Evolutionary conservation across 768 basidiomycete species (phyloP), one percentile per base, ranked within the genome.

Genomic region (Xanthoconium stramineum): DNA sequence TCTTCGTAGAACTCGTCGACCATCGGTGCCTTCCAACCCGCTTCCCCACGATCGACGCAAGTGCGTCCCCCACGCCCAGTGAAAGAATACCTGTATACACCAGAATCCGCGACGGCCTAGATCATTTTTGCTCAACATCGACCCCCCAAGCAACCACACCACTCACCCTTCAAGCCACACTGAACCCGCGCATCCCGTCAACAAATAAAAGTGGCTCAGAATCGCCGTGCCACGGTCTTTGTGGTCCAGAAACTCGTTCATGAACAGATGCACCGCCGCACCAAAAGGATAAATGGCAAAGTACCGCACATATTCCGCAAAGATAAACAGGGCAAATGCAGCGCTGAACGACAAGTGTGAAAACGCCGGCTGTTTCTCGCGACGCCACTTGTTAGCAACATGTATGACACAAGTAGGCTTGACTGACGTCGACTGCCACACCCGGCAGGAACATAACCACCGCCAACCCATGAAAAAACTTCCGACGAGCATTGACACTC

Each of bases 221-320:
- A 99, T 95, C 29, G 94, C 97, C 12, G 95, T 96, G 4, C 97
- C 97, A 48, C 86, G 82, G 72, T 99, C 97, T 74, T 92, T 91
- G 64, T 88, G 81, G 74, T 99, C 97, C 69, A 98, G 77, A 68
- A 99, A 99, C 70, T 99, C 97, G 74, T 89, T 91, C 84, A 99
- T 86, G 73, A 99, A 99, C 53, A 98, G 75, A 73, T 99, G 97
- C 19, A 99, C 84, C 12, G 84, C 78, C 11, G 91, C 95, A 14
- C 94, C 94, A 64, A 98, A 91, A 4, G 97, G 97, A 74, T 97
- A 98, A 47, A 99, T 83, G 37, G 97, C 97, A 73, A 98, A 99
- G 73, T 98, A 99, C 56, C 97, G 91, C 60, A 98, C 83, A 76
- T 98, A 98, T 75, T 99, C 97, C 55, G 91, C 86, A 70, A 99